A percentile compares a stretch with the other conserved stretches of the same genome.
Evolutionary conservation across 2,329 filamentous ascomycete genomes (phyloP).

Genomic region (Diplocarpon mali): DNA sequence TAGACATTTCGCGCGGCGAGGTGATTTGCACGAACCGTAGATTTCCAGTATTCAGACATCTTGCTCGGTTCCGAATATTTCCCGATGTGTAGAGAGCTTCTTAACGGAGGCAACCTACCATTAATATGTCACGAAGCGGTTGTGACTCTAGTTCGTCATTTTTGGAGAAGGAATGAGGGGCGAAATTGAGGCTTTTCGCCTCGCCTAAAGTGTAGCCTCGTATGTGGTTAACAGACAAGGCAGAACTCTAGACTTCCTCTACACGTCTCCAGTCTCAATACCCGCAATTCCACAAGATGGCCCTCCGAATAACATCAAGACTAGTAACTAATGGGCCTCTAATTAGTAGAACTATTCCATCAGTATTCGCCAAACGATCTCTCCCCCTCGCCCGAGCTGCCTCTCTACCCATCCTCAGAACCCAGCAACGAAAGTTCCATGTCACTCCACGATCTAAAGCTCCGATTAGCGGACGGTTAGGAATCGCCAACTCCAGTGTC

Average conservation of each 20-base stretch:
- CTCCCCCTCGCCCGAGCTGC: slow-evolving; percentile 16
- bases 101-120: not conserved
- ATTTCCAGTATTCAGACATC: slow-evolving; percentile 99
- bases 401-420: slow-evolving; percentile 11
- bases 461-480: slow-evolving; percentile 22
- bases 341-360: not conserved
- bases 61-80: slow-evolving; percentile 4
- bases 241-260: not conserved
- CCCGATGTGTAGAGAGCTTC: not conserved
- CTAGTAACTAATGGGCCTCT: not conserved
- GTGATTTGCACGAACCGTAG: slow-evolving; percentile 45
- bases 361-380: slow-evolving; percentile 9
- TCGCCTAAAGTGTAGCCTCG: slow-evolving; percentile 17
- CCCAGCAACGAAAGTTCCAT: slow-evolving; percentile 21
- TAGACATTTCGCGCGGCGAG: not conserved
- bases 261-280: too few relatives aligned
- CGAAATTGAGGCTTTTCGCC: slow-evolving; percentile 1
- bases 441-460: slow-evolving; percentile 16
- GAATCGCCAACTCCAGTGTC: slow-evolving; percentile 28
- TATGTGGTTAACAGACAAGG: slow-evolving; percentile 1
- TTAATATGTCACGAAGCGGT: not conserved
- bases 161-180: not conserved
- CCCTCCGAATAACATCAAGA: too few relatives aligned
- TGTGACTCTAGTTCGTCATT: too few relatives aligned
- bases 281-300: too few relatives aligned